Evolutionary conservation across 768 basidiomycete species (phyloP).

Genomic region (Tephrocybe sp.): DNA sequence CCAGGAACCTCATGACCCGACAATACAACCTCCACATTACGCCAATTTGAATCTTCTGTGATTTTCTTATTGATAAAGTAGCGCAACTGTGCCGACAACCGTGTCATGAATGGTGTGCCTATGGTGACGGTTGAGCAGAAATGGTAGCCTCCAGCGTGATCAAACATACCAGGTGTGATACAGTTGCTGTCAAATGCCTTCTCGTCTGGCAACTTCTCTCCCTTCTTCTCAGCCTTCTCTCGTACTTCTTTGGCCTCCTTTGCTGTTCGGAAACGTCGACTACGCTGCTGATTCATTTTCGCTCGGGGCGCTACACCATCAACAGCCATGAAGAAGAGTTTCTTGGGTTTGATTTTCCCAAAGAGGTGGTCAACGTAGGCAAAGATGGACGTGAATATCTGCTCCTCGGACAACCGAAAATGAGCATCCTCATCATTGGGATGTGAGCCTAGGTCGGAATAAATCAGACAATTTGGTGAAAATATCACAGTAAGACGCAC

Average conservation of each 20-base stretch:
- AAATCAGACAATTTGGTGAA: not conserved
- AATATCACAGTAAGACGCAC: constrained; percentile 32
- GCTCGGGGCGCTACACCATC: constrained; percentile 97
- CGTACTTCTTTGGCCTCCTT: constrained; percentile 87
- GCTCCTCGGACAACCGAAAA: constrained; percentile 93
- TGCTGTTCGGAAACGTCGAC: constrained; percentile 90
- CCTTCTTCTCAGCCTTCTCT: constrained; percentile 85
- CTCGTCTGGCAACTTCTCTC: constrained; percentile 88
- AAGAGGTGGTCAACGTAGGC: constrained; percentile 97
- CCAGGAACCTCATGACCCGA: constrained; percentile 98
- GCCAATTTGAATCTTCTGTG: constrained; percentile 94
- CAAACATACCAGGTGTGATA: constrained; percentile 86
- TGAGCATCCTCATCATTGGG: constrained; percentile 96
- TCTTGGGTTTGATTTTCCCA: constrained; percentile 95
- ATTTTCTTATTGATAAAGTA: constrained; percentile 99
- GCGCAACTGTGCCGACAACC: constrained; percentile 85
- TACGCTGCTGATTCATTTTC: constrained; percentile 99
- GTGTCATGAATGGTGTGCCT: constrained; percentile 96
- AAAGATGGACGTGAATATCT: constrained; percentile 97
- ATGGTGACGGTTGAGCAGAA: not conserved
- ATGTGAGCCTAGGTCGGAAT: constrained; percentile 66
- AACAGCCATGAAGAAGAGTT: constrained; percentile 98
- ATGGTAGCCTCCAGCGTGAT: not conserved
- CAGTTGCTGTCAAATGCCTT: constrained; percentile 99
- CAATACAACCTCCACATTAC: constrained; percentile 86